These are phyloP conservation scores for Penicillium psychrosexuale DNA, from an alignment of 2,329 filamentous ascomycete species.

Conservation along the genomic window DNA sequence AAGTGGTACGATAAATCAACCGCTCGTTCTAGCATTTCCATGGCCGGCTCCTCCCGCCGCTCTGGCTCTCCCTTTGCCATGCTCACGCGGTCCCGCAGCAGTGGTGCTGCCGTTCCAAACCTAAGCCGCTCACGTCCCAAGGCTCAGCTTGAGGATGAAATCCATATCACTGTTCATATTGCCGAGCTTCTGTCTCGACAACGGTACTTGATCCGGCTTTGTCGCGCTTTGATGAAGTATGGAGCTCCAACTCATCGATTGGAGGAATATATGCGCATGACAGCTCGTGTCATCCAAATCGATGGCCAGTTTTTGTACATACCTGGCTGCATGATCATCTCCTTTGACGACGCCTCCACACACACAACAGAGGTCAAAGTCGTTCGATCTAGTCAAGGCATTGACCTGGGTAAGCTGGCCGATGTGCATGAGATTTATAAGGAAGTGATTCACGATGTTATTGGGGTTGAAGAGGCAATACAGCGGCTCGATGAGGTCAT, in stretches of 20 bases:
- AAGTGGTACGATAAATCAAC: slow-evolving; percentile 44
- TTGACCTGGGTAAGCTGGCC: slow-evolving; percentile 44
- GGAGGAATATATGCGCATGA: slow-evolving; percentile 88
- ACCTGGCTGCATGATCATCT: slow-evolving; percentile 90
- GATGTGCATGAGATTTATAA: slow-evolving; percentile 50
- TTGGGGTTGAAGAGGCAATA: slow-evolving; percentile 46
- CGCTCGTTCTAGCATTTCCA: slow-evolving; percentile 35
- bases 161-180: slow-evolving; percentile 60
- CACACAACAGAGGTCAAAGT: slow-evolving; percentile 49
- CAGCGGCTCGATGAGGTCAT: slow-evolving; percentile 53
- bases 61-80: slow-evolving; percentile 29
- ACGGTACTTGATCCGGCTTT: slow-evolving; percentile 78
- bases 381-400: slow-evolving; percentile 41
- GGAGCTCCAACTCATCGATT: slow-evolving; percentile 87
- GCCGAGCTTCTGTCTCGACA: slow-evolving; percentile 73
- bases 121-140: slow-evolving; percentile 14
- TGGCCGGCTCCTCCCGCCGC: slow-evolving; percentile 31
- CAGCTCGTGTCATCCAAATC: slow-evolving; percentile 80
- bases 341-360: slow-evolving; percentile 61
- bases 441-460: slow-evolving; percentile 47
- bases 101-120: slow-evolving; percentile 29
- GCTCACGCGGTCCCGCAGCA: slow-evolving; percentile 39
- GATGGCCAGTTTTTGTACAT: slow-evolving; percentile 88
- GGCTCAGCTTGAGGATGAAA: slow-evolving; percentile 45
- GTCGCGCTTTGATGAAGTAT: slow-evolving; percentile 81